Conservation (phyloP, 2,329 filamentous ascomycete genomes). For the Elsinoe necatrix region DNA sequence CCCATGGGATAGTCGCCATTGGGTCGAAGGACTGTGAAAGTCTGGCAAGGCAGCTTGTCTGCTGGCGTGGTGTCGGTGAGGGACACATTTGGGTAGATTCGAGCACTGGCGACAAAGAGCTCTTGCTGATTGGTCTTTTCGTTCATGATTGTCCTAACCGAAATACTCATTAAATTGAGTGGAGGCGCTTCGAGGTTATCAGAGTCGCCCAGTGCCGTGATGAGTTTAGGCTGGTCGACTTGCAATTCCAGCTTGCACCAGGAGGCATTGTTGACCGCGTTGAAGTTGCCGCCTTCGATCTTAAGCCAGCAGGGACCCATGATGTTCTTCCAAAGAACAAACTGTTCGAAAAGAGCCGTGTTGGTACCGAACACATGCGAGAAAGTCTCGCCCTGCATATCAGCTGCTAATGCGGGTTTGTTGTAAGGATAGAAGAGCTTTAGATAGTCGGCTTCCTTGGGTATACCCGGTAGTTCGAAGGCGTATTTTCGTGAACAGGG, state of each 20-base stretch:
- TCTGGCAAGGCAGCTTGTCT: conserved; percentile 79
- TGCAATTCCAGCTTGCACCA: conserved; percentile 94
- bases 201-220: conserved; percentile 64
- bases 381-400: conserved; percentile 74
- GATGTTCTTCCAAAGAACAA: conserved; percentile 96
- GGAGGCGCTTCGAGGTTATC: conserved; percentile 78
- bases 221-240: conserved; percentile 66
- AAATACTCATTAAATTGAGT: conserved; percentile 90
- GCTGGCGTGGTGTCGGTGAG: conserved; percentile 80
- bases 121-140: conserved; percentile 93
- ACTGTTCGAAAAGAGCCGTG: conserved; percentile 92
- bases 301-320: conserved; percentile 98
- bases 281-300: conserved; percentile 78
- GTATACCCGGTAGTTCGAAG: conserved; percentile 81
- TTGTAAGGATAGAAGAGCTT: conserved; percentile 95
- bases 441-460: conserved; percentile 81
- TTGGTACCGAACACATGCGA: conserved; percentile 91
- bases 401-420: conserved; percentile 64
- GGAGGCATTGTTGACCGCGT: conserved; percentile 78
- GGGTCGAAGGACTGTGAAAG: conserved; percentile 86
- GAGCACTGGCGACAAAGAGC: conserved; percentile 80
- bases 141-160: conserved; percentile 81
- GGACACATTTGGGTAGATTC: conserved; percentile 84
- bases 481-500: conserved; percentile 83
- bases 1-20: conserved; percentile 72